Percentiles rank a stretch among this genome's conserved stretches.
These are phyloP conservation scores for Nannizzia gypsea DNA, from an alignment of 2,329 filamentous ascomycete genomes.

Conservation along the genomic window DNA sequence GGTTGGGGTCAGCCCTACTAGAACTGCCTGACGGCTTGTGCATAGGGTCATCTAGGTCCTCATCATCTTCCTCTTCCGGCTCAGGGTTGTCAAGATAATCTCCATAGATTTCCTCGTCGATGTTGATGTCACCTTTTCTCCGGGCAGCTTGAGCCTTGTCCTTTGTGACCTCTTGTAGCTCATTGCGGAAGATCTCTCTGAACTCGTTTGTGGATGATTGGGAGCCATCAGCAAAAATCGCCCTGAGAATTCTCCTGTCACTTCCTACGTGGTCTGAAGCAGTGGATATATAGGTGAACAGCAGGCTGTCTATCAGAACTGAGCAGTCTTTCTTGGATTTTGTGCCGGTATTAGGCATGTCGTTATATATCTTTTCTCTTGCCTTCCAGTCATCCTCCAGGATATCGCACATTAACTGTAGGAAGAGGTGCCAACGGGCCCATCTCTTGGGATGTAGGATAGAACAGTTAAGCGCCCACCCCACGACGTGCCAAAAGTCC, in stretches of 20 bases:
- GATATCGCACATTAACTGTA: conserved; percentile 53
- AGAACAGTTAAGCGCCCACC: conserved; percentile 91
- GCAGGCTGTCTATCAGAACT: conserved; percentile 29
- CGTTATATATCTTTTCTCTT: conserved; percentile 18
- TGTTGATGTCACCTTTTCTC: conserved; percentile 34
- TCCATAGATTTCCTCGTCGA: conserved; percentile 36
- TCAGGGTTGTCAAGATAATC: conserved; percentile 33
- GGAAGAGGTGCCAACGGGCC: conserved; percentile 69
- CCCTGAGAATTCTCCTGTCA: conserved; percentile 33
- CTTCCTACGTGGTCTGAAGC: conserved; percentile 23
- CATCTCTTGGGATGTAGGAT: conserved; percentile 60
- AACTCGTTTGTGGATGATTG: conserved; percentile 31
- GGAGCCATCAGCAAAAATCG: conserved; percentile 38
- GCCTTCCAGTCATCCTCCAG: conserved; percentile 36
- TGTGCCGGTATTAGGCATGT: background rate
- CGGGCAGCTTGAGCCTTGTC: conserved; percentile 18
- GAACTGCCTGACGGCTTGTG: background rate
- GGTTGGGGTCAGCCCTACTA: conserved; percentile 12
- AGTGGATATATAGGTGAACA: conserved; percentile 32
- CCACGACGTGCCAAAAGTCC: conserved; percentile 79
- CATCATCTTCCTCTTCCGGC: conserved; percentile 23
- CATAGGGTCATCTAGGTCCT: conserved; percentile 8
- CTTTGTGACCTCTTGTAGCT: conserved; percentile 27
- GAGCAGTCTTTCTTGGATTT: background rate
- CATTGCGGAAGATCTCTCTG: conserved; percentile 33